Conservation (phyloP, 352 stramenopile genomes). For the Phytopythium litorale region DNA sequence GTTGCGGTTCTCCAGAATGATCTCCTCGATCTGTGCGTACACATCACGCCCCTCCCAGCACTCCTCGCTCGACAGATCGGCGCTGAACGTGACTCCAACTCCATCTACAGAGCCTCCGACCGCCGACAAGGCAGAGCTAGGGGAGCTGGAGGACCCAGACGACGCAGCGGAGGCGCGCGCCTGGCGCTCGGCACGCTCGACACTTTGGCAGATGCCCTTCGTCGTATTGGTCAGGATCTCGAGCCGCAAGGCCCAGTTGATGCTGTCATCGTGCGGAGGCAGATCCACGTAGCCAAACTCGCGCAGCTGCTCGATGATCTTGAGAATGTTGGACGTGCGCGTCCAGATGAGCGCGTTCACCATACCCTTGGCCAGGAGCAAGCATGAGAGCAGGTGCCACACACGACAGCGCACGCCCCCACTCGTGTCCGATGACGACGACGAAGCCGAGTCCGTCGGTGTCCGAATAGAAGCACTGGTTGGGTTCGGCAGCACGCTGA, state of each 20-base stretch:
- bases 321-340: constrained; percentile 75
- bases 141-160: constrained; percentile 12
- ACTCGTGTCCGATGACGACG: constrained; percentile 2
- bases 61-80: constrained; percentile 17
- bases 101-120: not conserved
- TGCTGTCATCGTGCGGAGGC: constrained; percentile 67
- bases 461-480: not conserved
- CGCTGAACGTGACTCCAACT: not conserved
- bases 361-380: constrained; percentile 75
- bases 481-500: constrained; percentile 48
- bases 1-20: constrained; percentile 68
- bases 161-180: constrained; percentile 33
- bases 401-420: constrained; percentile 51
- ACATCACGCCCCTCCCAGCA: constrained; percentile 64
- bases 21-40: constrained; percentile 72
- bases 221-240: constrained; percentile 88
- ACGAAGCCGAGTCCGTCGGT: not conserved
- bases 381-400: constrained; percentile 68
- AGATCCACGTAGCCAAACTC: constrained; percentile 55
- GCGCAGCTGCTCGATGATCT: constrained; percentile 67
- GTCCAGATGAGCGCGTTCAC: constrained; percentile 83
- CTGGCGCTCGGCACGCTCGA: constrained; percentile 62
- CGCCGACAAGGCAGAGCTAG: constrained; percentile 14
- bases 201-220: constrained; percentile 76
- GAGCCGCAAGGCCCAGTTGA: constrained; percentile 84